Conservation (phyloP, 805 yeast species). For the Yamadazyma laniorum region DNA sequence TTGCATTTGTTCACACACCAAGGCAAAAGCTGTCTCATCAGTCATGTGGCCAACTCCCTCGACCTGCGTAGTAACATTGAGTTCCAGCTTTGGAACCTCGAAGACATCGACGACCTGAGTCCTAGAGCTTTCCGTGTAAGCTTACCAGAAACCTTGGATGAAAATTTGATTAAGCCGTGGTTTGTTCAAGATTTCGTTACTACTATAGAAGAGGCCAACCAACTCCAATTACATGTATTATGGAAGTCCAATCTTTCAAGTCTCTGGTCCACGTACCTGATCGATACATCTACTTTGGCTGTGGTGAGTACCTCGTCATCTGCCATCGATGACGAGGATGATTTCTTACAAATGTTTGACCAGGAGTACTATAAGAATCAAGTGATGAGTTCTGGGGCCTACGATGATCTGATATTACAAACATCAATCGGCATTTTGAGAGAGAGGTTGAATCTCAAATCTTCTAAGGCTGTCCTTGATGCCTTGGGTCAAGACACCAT, state of each 20-base stretch:
- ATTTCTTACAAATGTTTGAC: conserved; percentile 24
- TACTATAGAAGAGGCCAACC: conserved; percentile 1
- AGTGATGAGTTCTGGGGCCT: conserved; percentile 50
- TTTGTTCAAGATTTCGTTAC: conserved; percentile 40
- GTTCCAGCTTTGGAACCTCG: conserved; percentile 6
- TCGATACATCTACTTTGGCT: conserved; percentile 10
- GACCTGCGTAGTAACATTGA: conserved; percentile 15
- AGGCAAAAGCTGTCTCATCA: background rate
- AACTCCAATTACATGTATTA: conserved; percentile 27
- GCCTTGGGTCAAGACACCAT: conserved; percentile 26
- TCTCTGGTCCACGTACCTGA: conserved; percentile 30
- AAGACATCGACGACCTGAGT: background rate
- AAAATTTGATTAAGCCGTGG: conserved; percentile 38
- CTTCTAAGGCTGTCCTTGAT: conserved; percentile 1
- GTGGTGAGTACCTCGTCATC: conserved; percentile 1
- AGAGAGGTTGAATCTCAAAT: conserved; percentile 26
- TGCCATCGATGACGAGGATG: conserved; percentile 14
- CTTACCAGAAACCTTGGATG: conserved; percentile 5
- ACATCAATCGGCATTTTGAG: conserved; percentile 55
- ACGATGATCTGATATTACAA: conserved; percentile 46
- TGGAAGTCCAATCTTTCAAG: conserved; percentile 67
- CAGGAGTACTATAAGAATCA: conserved; percentile 42
- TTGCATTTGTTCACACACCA: conserved; percentile 10
- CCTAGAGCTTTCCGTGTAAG: conserved; percentile 10
- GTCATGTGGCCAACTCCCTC: conserved; percentile 17